Evolutionary conservation across 805 yeast genomes (phyloP), one percentile per base, ranked within the genome.

Genomic region (Suhomyces prunicola): DNA sequence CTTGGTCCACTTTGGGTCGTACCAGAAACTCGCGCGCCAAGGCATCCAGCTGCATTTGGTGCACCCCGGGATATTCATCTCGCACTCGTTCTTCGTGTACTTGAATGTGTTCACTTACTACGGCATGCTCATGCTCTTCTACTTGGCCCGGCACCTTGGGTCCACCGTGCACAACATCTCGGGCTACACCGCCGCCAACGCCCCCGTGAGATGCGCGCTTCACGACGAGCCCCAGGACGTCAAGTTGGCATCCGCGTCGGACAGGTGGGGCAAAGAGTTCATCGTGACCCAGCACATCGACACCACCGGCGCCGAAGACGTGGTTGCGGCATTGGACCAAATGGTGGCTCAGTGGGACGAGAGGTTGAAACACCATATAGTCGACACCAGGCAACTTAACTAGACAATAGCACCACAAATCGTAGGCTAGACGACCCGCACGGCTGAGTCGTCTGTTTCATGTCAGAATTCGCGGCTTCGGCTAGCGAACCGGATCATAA

Each of bases 1-100:
- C 68, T 76, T 92, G 51, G 70, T 91, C 42, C 98, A 93, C 69
- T 68, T 81, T 44, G 91, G 88, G 7, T 81, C 91, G 1, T 88
- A 82, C 67, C 66, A 80, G 54, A 59, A 72, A 17, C 71, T 90
- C 63, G 62, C 64, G 24, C 60, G 71, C 29, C 61, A 78, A 10
- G 64, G 78, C 49, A 81, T 93, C 47, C 76, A 73, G 47, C 91
- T 88, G 64, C 91, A 88, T 70, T 72, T 93, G 33, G 84, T 88
- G 5, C 97, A 94, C 55, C 99, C 99, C 0, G 99, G 99, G 15
- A 89, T 94, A 26, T 91, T 94, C 69, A 86, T 87, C 22, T 87
- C 96, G 50, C 86, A 86, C 56, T 87, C 96, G 3, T 90, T 89
- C 61, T 84, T 81, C 68, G 82, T 84, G 60, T 88, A 80, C 60